Base-by-base conservation (phyloP, 257 asterid species). In the Paulownia fortunei region DNA sequence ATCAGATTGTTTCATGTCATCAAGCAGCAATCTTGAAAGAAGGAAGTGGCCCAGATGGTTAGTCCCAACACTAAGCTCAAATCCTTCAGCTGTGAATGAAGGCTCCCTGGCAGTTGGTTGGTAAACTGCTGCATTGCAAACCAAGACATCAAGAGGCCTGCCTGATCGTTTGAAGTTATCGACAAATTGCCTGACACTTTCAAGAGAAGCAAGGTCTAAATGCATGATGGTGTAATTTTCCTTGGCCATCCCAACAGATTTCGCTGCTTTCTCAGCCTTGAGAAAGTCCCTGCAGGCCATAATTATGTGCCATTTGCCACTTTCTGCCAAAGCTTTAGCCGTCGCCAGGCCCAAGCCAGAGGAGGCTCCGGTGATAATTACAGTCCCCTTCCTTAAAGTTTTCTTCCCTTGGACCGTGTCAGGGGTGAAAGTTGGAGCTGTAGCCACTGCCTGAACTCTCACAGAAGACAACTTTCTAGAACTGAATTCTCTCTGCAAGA, bases 231-330 rank as follows among this genome's bases (percentile, higher is more conserved):
- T 88, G 86, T 88, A 95, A 47, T 84, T 89, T 72, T 86, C 98
- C 88, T 93, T 93, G 0, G 83, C 80, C 86, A 95, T 91, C 0
- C 99, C 97, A 0, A 63, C 96, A 0, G 95, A 84, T 58, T 95
- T 91, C 3, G 98, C 98, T 0, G 98, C 98, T 64, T 82, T 92
- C 62, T 92, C 96, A 1, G 98, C 83, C 84, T 91, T 94, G 42
- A 93, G 89, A 60, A 95, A 95, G 86, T 95, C 92, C 58, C 99
- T 86, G 87, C 98, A 94, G 12, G 98, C 99, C 99, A 94, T 94
- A 42, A 92, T 81, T 15, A 94, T 79, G 64, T 94, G 90, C 98
- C 98, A 92, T 85, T 92, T 94, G 4, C 98, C 97, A 42, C 88
- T 84, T 56, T 90, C 98, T 0, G 97, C 91, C 66, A 95, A 75